These are phyloP conservation scores for Penicillium flavigenum DNA, from an alignment of 495 filamentous ascomycete species.

Conservation along the genomic window DNA sequence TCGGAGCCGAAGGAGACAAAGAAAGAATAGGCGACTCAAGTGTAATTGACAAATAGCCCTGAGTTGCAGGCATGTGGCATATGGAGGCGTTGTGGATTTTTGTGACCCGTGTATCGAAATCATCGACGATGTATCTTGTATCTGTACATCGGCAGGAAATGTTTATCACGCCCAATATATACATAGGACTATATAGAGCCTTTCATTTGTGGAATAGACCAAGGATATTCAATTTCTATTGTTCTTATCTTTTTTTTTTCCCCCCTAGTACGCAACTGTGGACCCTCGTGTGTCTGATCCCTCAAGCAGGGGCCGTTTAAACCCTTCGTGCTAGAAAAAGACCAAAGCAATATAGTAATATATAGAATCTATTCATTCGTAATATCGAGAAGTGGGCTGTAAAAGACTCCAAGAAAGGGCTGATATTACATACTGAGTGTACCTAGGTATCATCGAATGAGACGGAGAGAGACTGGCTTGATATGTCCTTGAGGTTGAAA, in stretches of 20 bases:
- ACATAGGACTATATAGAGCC: slow-evolving; percentile 10
- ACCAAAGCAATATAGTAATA: too few species aligned
- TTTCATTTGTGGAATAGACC: background rate
- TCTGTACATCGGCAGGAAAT: slow-evolving; percentile 17
- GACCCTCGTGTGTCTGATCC: too few species aligned
- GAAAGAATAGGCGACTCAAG: slow-evolving; percentile 17
- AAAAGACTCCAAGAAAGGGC: background rate
- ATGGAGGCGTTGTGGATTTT: slow-evolving; percentile 23
- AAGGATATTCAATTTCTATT: background rate
- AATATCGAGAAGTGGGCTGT: background rate
- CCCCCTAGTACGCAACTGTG: too few species aligned
- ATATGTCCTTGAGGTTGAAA: background rate
- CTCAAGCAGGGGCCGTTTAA: too few species aligned
- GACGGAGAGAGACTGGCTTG: background rate
- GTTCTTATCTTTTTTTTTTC: background rate
- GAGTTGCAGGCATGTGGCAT: slow-evolving; percentile 19
- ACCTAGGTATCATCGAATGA: background rate
- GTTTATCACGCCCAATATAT: slow-evolving; percentile 6
- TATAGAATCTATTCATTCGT: too few species aligned
- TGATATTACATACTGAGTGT: background rate
- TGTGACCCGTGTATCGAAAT: slow-evolving; percentile 17
- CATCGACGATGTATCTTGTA: slow-evolving; percentile 15
- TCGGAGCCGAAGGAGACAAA: slow-evolving; percentile 17
- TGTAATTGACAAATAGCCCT: background rate
- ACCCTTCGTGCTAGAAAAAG: too few species aligned